These are phyloP conservation scores for Beverwykella pulmonaria DNA, from an alignment of 495 filamentous ascomycete species.

Conservation along the genomic window DNA sequence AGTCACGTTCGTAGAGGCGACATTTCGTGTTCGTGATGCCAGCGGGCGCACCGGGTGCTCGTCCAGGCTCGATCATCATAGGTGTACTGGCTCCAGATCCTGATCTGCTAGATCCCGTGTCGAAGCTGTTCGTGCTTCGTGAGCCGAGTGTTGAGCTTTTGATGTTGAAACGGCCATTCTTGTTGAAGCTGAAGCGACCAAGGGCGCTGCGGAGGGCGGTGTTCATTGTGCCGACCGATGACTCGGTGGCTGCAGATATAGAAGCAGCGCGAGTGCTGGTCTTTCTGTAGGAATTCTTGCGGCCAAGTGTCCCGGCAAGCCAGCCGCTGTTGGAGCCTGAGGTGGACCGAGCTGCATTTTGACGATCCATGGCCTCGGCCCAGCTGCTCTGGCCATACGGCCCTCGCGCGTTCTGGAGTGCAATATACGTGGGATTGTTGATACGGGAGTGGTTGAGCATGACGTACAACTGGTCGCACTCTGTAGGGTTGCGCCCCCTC, in stretches of 20 bases:
- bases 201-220: constrained; percentile 69
- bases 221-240: constrained; percentile 62
- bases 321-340: constrained; percentile 34
- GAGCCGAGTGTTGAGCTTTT: constrained; percentile 60
- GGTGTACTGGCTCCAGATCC: constrained; percentile 61
- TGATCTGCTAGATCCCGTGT: constrained; percentile 51
- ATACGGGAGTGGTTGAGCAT: constrained; percentile 81
- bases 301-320: constrained; percentile 48
- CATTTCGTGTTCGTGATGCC: constrained; percentile 75
- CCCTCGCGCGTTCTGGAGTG: constrained; percentile 69
- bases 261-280: constrained; percentile 55
- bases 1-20: constrained; percentile 77
- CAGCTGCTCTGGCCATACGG: constrained; percentile 45
- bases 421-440: constrained; percentile 86
- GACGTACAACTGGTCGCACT: constrained; percentile 78
- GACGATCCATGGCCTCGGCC: constrained; percentile 49
- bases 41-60: constrained; percentile 31
- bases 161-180: constrained; percentile 73
- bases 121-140: constrained; percentile 63
- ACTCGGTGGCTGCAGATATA: constrained; percentile 50
- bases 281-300: constrained; percentile 62
- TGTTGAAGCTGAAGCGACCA: constrained; percentile 68
- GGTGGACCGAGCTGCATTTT: constrained; percentile 42
- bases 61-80: constrained; percentile 56
- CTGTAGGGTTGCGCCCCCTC: constrained; percentile 73